Evolutionary conservation across 2,329 filamentous ascomycete species (phyloP).

Genomic region (Xylaria sp.): DNA sequence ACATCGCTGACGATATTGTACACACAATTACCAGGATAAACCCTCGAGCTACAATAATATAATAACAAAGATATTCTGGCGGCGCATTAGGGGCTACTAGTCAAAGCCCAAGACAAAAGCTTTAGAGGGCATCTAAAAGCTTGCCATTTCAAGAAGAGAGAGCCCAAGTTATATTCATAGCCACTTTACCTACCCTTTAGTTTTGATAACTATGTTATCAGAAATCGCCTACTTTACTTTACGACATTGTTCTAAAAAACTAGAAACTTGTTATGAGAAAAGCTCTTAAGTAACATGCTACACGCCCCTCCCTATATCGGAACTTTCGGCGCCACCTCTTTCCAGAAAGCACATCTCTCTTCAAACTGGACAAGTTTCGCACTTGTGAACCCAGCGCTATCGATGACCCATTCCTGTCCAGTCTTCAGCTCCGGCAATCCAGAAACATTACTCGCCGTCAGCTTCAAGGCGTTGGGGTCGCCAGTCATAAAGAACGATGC

Average conservation of each 20-base stretch:
- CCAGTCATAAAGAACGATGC: constrained; percentile 69
- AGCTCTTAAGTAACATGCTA: not conserved
- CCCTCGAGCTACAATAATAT: not conserved
- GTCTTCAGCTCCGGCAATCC: constrained; percentile 57
- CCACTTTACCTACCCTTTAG: too few species aligned
- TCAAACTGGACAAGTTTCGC: constrained; percentile 53
- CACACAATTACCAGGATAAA: too few species aligned
- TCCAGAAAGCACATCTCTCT: constrained; percentile 65
- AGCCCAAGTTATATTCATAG: not conserved
- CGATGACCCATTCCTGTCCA: constrained; percentile 62
- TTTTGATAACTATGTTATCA: not conserved
- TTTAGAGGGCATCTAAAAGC: not conserved
- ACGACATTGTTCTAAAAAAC: not conserved
- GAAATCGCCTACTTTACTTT: not conserved
- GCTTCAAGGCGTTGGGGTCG: constrained; percentile 66
- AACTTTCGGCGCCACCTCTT: constrained; percentile 55
- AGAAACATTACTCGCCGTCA: constrained; percentile 56
- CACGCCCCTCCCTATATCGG: constrained; percentile 52
- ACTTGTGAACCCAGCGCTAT: constrained; percentile 56
- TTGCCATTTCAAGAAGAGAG: not conserved
- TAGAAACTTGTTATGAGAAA: not conserved
- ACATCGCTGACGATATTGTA: not conserved
- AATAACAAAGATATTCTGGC: not conserved
- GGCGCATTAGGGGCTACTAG: not conserved
- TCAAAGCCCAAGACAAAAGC: not conserved